Evolutionary conservation across 495 filamentous ascomycete species (phyloP).

Genomic region (Pyrenula aspistea): DNA sequence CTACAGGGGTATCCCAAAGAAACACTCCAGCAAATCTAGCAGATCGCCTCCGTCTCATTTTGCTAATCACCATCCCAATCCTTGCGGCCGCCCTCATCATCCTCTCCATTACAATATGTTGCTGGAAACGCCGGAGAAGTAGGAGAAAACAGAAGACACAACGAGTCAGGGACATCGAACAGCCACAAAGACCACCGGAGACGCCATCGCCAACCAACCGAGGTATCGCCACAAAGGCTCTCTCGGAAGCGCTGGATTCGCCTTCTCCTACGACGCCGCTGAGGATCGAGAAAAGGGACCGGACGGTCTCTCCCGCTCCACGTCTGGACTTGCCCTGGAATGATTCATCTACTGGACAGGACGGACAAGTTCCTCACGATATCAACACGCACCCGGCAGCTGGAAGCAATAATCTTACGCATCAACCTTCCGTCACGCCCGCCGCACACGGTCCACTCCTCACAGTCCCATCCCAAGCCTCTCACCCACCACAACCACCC

Average conservation of each 20-base stretch:
- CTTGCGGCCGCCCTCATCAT: not conserved
- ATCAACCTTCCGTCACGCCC: too few species aligned
- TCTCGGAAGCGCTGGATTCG: conserved; percentile 9
- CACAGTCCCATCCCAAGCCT: too few species aligned
- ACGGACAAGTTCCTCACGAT: not conserved
- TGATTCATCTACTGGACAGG: not conserved
- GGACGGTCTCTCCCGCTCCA: conserved; percentile 13
- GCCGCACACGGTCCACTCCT: too few species aligned
- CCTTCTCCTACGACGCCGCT: conserved; percentile 22
- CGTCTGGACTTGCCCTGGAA: conserved; percentile 18
- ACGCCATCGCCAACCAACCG: conserved; percentile 19
- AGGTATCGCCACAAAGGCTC: conserved; percentile 1
- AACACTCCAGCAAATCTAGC: not conserved
- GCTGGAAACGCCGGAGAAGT: conserved; percentile 6
- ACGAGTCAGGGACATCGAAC: conserved; percentile 8
- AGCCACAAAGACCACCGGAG: conserved; percentile 12
- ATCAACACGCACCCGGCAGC: too few species aligned
- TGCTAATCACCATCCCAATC: not conserved
- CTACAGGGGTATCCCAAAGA: not conserved
- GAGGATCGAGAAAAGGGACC: conserved; percentile 3
- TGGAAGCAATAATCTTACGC: too few species aligned
- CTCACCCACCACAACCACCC: not conserved
- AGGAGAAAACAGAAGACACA: conserved; percentile 15
- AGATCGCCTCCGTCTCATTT: not conserved
- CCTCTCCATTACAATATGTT: not conserved